phyloP scores from a whole-genome alignment of 148 eudicot genomes.

The Fagopyrum tataricum region DNA sequence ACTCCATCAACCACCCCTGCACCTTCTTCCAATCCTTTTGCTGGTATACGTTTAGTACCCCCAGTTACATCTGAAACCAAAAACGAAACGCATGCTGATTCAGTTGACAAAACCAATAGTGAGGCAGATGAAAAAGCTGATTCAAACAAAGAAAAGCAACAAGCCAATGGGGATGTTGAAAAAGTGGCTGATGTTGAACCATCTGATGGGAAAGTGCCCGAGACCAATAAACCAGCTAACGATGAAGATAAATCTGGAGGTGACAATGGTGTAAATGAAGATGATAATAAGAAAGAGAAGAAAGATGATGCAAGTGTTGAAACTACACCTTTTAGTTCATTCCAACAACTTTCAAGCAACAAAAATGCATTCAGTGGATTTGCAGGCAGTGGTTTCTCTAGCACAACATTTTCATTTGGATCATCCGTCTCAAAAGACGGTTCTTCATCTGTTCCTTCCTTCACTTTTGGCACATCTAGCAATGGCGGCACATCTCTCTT shows the following conservation, averaged over 20 bases:
- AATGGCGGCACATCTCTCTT: constrained; percentile 55
- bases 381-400: constrained; percentile 70
- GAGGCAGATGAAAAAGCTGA: constrained; percentile 26
- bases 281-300: constrained; percentile 27
- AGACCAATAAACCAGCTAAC: background rate
- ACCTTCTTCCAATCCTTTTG: constrained; percentile 77
- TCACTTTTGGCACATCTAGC: constrained; percentile 42
- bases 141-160: constrained; percentile 23
- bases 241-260: constrained; percentile 9
- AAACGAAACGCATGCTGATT: background rate
- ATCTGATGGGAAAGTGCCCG: constrained; percentile 22
- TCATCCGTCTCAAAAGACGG: constrained; percentile 45
- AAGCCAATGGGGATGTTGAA: constrained; percentile 18
- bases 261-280: constrained; percentile 16
- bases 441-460: constrained; percentile 35
- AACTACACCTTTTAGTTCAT: constrained; percentile 54
- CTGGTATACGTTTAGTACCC: constrained; percentile 61
- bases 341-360: constrained; percentile 76
- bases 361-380: constrained; percentile 90
- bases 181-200: constrained; percentile 25
- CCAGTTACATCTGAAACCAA: constrained; percentile 31
- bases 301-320: constrained; percentile 26
- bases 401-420: constrained; percentile 66
- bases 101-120: too few species aligned
- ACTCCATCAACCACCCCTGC: constrained; percentile 38